phyloP scores from a whole-genome alignment of 2,329 filamentous ascomycete species.

The Fusarium verrucosum region DNA sequence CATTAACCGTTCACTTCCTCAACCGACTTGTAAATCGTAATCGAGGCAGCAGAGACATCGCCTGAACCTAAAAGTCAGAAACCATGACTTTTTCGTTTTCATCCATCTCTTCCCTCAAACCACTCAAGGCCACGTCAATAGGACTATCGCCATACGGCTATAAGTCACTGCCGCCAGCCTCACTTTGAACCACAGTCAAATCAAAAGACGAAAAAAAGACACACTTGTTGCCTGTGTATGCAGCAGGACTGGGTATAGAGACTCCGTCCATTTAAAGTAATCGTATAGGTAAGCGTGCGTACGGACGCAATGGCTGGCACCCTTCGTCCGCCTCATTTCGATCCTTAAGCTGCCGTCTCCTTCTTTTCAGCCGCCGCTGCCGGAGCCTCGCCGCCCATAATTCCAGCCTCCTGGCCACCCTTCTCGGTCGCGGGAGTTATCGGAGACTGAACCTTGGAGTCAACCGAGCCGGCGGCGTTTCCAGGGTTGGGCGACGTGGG shows the following conservation, averaged over 20 bases:
- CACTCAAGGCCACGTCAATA: conserved; percentile 18
- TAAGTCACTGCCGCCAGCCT: conserved; percentile 23
- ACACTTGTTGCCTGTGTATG: conserved; percentile 15
- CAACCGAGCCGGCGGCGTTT: conserved; percentile 23
- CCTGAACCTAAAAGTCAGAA: neutral
- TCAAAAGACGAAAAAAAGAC: neutral
- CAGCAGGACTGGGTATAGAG: conserved; percentile 27
- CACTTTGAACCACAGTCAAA: conserved; percentile 17
- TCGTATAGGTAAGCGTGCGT: conserved; percentile 4
- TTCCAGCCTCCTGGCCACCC: conserved; percentile 59
- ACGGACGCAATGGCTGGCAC: conserved; percentile 5
- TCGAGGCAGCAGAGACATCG: neutral
- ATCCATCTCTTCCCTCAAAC: conserved; percentile 15
- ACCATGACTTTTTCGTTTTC: conserved; percentile 12
- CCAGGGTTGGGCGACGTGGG: conserved; percentile 44
- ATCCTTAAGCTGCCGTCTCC: conserved; percentile 29
- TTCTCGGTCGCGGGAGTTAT: conserved; percentile 41
- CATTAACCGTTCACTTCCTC: conserved; percentile 8
- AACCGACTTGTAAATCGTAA: neutral
- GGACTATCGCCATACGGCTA: neutral
- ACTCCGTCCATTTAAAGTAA: conserved; percentile 10
- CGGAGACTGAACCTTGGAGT: conserved; percentile 32
- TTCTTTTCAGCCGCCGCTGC: conserved; percentile 33
- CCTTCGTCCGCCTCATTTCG: conserved; percentile 33
- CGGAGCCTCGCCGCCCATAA: conserved; percentile 48